Evolutionary conservation across 2,329 filamentous ascomycete species (phyloP).

Genomic region (Fusarium succisae): DNA sequence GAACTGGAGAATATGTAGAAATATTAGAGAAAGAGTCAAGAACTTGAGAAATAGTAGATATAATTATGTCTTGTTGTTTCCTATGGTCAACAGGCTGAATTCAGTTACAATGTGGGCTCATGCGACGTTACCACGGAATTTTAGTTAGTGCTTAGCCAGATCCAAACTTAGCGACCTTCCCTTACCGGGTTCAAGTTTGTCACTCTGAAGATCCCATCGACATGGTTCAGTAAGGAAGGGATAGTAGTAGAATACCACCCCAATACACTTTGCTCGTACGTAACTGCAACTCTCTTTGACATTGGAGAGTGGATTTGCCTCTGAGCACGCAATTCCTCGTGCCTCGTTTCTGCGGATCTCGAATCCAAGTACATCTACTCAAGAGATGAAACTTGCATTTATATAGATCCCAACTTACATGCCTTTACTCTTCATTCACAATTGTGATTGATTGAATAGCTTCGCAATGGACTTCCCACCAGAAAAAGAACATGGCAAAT

Average conservation of each 20-base stretch:
- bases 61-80: no score
- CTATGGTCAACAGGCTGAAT: not conserved
- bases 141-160: conserved; percentile 4
- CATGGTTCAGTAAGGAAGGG: conserved; percentile 9
- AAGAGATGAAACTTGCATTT: not conserved
- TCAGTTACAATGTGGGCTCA: not conserved
- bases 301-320: conserved; percentile 30
- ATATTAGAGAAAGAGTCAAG: not conserved
- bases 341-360: conserved; percentile 16
- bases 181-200: conserved; percentile 14
- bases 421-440: not conserved
- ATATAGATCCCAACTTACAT: not conserved
- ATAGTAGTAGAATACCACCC: not conserved
- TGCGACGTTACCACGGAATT: conserved; percentile 12
- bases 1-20: not conserved
- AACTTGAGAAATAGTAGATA: not conserved
- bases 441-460: not conserved
- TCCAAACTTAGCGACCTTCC: conserved; percentile 16
- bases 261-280: conserved; percentile 9
- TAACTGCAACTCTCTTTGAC: conserved; percentile 20
- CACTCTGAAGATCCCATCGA: conserved; percentile 5
- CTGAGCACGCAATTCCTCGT: conserved; percentile 44
- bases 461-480: conserved; percentile 13
- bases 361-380: not conserved
- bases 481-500: conserved; percentile 28